Evolutionary conservation across 2,329 filamentous ascomycete genomes (phyloP).

Genomic region (Leptodontidium sp.): DNA sequence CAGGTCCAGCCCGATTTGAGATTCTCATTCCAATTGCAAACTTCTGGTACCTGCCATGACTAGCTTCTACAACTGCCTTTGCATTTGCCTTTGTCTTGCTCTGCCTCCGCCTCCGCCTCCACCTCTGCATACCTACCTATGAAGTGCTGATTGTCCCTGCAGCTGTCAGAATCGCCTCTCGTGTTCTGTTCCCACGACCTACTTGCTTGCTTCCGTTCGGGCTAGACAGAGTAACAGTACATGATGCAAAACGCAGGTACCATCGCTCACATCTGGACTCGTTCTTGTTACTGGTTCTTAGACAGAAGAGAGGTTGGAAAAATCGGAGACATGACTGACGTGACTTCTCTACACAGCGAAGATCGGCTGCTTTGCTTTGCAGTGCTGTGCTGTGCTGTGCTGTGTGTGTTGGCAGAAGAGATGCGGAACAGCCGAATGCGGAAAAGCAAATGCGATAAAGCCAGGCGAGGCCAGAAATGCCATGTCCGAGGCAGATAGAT

Average conservation of each 20-base stretch:
- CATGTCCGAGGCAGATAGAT: too few species aligned
- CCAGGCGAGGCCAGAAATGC: too few species aligned
- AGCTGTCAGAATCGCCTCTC: slow-evolving; percentile 1
- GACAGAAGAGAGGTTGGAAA: not conserved
- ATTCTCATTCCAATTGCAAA: not conserved
- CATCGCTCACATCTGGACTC: not conserved
- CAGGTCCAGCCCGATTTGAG: not conserved
- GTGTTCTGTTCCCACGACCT: too few species aligned
- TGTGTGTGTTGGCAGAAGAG: not conserved
- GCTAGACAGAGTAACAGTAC: not conserved
- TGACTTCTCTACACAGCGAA: not conserved
- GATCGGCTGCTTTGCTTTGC: not conserved
- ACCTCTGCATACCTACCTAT: too few species aligned
- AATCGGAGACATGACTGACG: not conserved
- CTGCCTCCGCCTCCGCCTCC: too few species aligned
- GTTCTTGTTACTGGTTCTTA: not conserved
- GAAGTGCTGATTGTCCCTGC: not conserved
- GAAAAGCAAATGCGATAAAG: too few species aligned
- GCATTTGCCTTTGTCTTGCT: too few species aligned
- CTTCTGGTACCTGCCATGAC: slow-evolving; percentile 1
- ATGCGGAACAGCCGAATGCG: too few species aligned
- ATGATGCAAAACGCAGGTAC: not conserved
- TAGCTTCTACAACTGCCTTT: not conserved
- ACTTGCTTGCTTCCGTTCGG: not conserved
- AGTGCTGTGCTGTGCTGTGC: not conserved